Evolutionary conservation across 345 rosid species (phyloP), one percentile per base, ranked within the genome.

Genomic region (Populus nigra): DNA sequence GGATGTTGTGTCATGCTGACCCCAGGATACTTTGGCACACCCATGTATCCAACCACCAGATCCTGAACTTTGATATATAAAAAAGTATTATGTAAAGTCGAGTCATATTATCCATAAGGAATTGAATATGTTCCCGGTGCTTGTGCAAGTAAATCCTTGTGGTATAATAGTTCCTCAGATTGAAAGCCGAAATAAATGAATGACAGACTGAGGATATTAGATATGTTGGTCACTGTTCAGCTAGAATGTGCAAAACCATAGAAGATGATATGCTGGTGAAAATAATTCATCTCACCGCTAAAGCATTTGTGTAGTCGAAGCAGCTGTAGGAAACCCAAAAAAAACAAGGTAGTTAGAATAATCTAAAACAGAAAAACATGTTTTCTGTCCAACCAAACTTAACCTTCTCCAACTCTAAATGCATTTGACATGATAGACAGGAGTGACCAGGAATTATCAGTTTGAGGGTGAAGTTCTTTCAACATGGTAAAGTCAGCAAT

Each of bases 31-130:
- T 93, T 95, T 0, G 99, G 99, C 69, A 95, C 99, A 78, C 98
- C 98, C 99, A 95, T 95, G 66, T 95, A 95, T 63, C 99, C 99
- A 69, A 95, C 93, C 79, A 95, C 97, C 78, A 95, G 86, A 85
- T 95, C 99, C 99, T 93, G 82, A 18, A 76, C 67, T 78, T 61
- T 39, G 72, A 72, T 25, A 59, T 57, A 62, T 70, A 23, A 73
- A 31, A 68, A 73, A 76, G 67, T 36, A 87, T 55, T 15, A 71
- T 11, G 66, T n/a, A 35, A 62, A 50, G 33, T 50, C 68, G 9
- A 22, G 47, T 23, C 63, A 66, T 43, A 16, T 50, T 55, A 35
- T 35, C 35, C 43, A 55, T 39, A 41, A 36, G 66, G 5, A 41
- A 12, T 55, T 16, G 25, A 71, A 4, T 9, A 31, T 61, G 68